These are phyloP conservation scores for Colletotrichum australisinense DNA, from an alignment of 2,329 filamentous ascomycete genomes.

Conservation along the genomic window DNA sequence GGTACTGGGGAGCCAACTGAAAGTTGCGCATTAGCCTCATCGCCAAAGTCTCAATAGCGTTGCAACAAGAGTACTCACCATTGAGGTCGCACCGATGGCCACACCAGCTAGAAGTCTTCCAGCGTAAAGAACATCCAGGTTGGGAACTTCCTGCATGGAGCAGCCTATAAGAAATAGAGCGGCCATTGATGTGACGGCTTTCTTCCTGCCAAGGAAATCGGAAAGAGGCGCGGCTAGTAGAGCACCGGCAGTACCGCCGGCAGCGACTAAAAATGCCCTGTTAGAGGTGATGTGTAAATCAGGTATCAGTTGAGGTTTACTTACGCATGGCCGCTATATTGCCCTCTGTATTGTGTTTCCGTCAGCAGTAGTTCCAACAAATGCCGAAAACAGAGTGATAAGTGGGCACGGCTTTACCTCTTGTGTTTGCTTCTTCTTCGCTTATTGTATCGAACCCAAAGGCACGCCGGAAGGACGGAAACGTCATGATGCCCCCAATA, in stretches of 20 bases:
- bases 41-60: too few species aligned
- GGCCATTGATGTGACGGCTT: slow-evolving; percentile 46
- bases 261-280: slow-evolving; percentile 42
- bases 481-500: slow-evolving; percentile 51
- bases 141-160: slow-evolving; percentile 49
- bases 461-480: slow-evolving; percentile 48
- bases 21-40: not conserved
- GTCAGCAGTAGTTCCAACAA: not conserved
- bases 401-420: slow-evolving; percentile 5
- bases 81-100: slow-evolving; percentile 48
- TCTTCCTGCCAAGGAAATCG: slow-evolving; percentile 50
- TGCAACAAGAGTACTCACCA: slow-evolving; percentile 34
- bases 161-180: slow-evolving; percentile 47
- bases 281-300: slow-evolving; percentile 5
- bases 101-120: slow-evolving; percentile 50
- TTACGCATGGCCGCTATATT: slow-evolving; percentile 47
- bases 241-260: slow-evolving; percentile 50
- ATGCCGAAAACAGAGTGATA: too few species aligned
- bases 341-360: slow-evolving; percentile 36
- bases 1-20: slow-evolving; percentile 51
- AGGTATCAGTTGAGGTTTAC: not conserved
- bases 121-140: slow-evolving; percentile 48
- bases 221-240: slow-evolving; percentile 49
- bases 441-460: slow-evolving; percentile 47
- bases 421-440: slow-evolving; percentile 42